Evolutionary conservation across 768 basidiomycete species (phyloP), one percentile per base, ranked within the genome.

Genomic region (Boletus vinaceobasis): DNA sequence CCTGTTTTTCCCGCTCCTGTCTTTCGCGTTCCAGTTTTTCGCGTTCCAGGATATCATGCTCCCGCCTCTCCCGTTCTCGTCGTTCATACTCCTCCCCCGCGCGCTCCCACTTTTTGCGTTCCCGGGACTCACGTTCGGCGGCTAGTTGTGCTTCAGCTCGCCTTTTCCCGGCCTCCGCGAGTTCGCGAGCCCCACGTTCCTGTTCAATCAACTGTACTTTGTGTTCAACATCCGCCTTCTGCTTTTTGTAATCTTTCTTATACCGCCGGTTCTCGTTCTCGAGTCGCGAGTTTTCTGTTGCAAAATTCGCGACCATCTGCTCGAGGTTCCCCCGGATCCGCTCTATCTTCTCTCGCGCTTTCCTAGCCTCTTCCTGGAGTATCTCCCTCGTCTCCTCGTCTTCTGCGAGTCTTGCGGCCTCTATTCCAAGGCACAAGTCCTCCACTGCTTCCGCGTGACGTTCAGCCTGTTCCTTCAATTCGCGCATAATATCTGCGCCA

Each of bases 401-500:
- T 32, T 78, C 73, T 31, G 57, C 59, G 11, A 72, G 62, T 52
- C 74, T 73, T 3, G 79, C 76, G 14, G 73, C 75, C 54, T 76
- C 71, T 67, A 80, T 78, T 43, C 81, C 79, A 13, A 66, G 55
- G 56, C 75, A 71, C 14, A 86, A 66, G 0, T 67, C 65, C 15
- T 68, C 67, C 49, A 83, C 64, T 56, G 84, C 83, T 44, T 75
- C 66, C 32, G 74, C 63, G 55, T 80, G 77, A 19, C 73, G 71
- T 52, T 73, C 63, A 6, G 72, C 71, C 60, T 79, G 77, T 51
- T 75, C 76, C 50, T 71, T 70, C 7, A 82, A 61, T 37, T 82
- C 81, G n/a, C 74, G 71, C 55, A 74, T 74, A 15, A 85, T 67
- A 53, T 81, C 81, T 21, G 65, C 71, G 2, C 82, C 82, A 3